These are phyloP conservation scores for Talaromyces sp. DNA, from an alignment of 2,329 filamentous ascomycete genomes.

Conservation along the genomic window DNA sequence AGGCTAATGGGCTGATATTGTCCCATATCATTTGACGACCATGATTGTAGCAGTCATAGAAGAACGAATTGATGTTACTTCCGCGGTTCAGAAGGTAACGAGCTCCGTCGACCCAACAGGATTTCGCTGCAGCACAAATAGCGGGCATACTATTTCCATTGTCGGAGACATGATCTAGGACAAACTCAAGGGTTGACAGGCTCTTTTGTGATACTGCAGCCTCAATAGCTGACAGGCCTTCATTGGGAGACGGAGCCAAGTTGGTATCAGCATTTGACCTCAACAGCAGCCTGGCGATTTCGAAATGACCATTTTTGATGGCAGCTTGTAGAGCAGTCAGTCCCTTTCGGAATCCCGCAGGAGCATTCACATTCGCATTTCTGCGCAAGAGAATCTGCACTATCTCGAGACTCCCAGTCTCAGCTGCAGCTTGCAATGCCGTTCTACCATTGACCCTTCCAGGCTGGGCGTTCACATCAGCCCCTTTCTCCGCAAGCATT, in stretches of 20 bases:
- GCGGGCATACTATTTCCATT: background rate
- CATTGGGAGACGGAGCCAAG: background rate
- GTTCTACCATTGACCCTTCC: background rate
- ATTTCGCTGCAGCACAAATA: background rate
- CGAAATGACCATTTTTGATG: background rate
- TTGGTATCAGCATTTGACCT: conserved; percentile 5
- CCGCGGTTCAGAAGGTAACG: background rate
- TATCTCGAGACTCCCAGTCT: background rate
- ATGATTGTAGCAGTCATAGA: background rate
- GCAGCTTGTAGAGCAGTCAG: conserved; percentile 26
- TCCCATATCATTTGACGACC: too few species aligned
- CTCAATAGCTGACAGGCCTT: background rate
- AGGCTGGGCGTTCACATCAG: background rate
- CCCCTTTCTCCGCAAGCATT: background rate
- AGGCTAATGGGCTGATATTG: background rate
- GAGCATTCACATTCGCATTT: conserved; percentile 24
- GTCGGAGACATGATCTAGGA: background rate
- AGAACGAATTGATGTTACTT: background rate
- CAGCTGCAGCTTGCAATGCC: background rate
- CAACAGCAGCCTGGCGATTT: background rate
- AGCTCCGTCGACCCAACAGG: background rate
- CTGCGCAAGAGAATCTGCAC: background rate
- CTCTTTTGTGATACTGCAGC: background rate
- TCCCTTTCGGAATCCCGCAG: conserved; percentile 3
- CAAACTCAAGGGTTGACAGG: background rate